Percentiles rank a stretch among this genome's conserved stretches.
These are phyloP conservation scores for Rossbeevera mucosa DNA, from an alignment of 768 basidiomycete species.

Conservation along the genomic window DNA sequence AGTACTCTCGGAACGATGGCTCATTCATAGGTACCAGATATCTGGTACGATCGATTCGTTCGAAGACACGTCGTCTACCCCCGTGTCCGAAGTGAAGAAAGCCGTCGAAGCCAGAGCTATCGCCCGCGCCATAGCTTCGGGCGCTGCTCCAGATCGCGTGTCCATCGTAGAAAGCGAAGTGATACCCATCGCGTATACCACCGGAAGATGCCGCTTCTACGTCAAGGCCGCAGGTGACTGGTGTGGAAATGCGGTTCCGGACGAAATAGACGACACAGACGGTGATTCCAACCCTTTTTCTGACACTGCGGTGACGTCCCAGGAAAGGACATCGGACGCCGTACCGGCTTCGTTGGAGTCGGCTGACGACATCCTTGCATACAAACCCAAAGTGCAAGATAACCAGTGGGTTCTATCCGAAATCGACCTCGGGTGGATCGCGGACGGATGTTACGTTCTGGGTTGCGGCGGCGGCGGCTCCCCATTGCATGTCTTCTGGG, in stretches of 20 bases:
- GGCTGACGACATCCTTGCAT: slow-evolving; percentile 30
- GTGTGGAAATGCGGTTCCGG: slow-evolving; percentile 24
- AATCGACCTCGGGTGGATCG: slow-evolving; percentile 52
- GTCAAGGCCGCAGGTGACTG: slow-evolving; percentile 59
- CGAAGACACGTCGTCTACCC: slow-evolving; percentile 35
- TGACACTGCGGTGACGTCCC: slow-evolving; percentile 1
- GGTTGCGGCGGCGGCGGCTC: slow-evolving; percentile 64
- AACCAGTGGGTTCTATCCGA: slow-evolving; percentile 45
- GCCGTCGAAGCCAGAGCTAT: slow-evolving; percentile 38
- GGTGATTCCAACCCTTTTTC: not conserved
- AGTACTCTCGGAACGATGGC: not conserved
- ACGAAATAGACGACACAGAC: slow-evolving; percentile 17
- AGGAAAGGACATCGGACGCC: slow-evolving; percentile 2
- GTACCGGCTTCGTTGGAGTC: slow-evolving; percentile 8
- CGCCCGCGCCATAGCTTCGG: slow-evolving; percentile 40
- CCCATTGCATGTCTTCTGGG: slow-evolving; percentile 48
- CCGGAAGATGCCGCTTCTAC: slow-evolving; percentile 40
- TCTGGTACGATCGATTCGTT: slow-evolving; percentile 45
- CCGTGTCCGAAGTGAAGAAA: slow-evolving; percentile 29
- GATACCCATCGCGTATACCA: slow-evolving; percentile 40
- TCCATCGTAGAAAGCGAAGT: slow-evolving; percentile 53
- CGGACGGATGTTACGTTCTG: slow-evolving; percentile 58
- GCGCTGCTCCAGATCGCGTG: slow-evolving; percentile 41
- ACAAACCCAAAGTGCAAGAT: slow-evolving; percentile 36
- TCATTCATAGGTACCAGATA: slow-evolving; percentile 31